Percentiles rank a stretch among this genome's conserved stretches.
Conservation (phyloP, 169 alveolate genomes). For the Theileria luwenshuni region DNA sequence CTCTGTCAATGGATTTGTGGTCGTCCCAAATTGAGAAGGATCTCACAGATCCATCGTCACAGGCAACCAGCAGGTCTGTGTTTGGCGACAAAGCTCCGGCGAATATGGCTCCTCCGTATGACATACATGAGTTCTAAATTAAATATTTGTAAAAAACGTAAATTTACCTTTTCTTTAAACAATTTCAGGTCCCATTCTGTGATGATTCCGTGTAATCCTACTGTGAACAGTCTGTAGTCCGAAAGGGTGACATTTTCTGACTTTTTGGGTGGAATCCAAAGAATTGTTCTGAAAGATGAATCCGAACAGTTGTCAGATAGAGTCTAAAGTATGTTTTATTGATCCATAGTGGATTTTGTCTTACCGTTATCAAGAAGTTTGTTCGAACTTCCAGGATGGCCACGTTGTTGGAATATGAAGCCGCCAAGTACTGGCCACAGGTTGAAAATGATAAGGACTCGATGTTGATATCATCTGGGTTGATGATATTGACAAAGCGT, state of each 20-base stretch:
- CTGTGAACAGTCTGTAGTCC: constrained; percentile 56
- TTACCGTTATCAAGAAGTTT: constrained; percentile 46
- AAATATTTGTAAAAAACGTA: background rate
- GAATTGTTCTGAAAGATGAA: constrained; percentile 41
- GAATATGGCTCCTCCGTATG: constrained; percentile 72
- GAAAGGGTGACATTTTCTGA: constrained; percentile 19
- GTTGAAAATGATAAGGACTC: constrained; percentile 66
- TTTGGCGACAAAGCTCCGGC: constrained; percentile 37
- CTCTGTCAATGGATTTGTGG: constrained; percentile 5
- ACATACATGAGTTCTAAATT: constrained; percentile 40
- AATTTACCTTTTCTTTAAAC: constrained; percentile 43
- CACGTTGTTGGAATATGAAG: constrained; percentile 46
- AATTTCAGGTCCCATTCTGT: constrained; percentile 64
- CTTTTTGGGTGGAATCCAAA: constrained; percentile 55
- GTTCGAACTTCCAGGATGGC: constrained; percentile 46
- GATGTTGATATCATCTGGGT: constrained; percentile 36
- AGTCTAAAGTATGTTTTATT: constrained; percentile 30
- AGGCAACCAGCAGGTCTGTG: constrained; percentile 41
- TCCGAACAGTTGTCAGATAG: constrained; percentile 35
- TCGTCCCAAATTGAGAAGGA: constrained; percentile 50
- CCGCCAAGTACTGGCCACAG: constrained; percentile 64
- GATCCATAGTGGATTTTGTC: background rate
- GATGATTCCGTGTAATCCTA: constrained; percentile 62
- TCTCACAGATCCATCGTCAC: constrained; percentile 64
- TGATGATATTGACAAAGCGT: constrained; percentile 42